phyloP scores from a whole-genome alignment of 208 protist genomes.

The Leishmania guyanensis region DNA sequence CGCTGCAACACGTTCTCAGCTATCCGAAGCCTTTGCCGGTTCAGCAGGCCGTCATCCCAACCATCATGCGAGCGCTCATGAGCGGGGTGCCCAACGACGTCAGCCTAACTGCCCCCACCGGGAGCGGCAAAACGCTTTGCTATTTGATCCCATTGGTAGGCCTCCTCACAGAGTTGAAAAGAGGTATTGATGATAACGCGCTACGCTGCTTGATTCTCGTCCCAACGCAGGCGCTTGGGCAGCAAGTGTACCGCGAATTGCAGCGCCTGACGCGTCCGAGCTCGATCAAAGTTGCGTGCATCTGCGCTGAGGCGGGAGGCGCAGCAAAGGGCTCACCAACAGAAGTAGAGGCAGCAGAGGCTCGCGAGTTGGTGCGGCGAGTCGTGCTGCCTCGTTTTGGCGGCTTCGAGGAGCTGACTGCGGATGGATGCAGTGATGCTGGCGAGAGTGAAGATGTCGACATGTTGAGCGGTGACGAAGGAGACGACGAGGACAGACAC shows the following conservation, averaged over 20 bases:
- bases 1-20: conserved; percentile 50
- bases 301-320: conserved; percentile 47
- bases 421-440: neutral
- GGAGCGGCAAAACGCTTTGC: conserved; percentile 91
- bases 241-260: conserved; percentile 80
- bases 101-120: conserved; percentile 89
- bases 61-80: conserved; percentile 56
- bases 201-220: conserved; percentile 85
- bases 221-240: conserved; percentile 75
- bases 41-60: conserved; percentile 77
- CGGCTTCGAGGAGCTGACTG: neutral
- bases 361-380: conserved; percentile 51
- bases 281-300: conserved; percentile 61
- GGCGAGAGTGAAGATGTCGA: neutral
- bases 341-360: conserved; percentile 37
- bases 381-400: conserved; percentile 27
- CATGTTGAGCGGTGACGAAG: conserved; percentile 1
- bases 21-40: conserved; percentile 83
- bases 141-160: conserved; percentile 83
- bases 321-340: neutral
- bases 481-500: neutral
- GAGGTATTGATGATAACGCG: conserved; percentile 52
- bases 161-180: conserved; percentile 63
- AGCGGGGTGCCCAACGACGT: conserved; percentile 87
- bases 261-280: conserved; percentile 62